These are phyloP conservation scores for Microbotryomycetes sp. DNA, from an alignment of 1,284 basidiomycete genomes.

Conservation along the genomic window DNA sequence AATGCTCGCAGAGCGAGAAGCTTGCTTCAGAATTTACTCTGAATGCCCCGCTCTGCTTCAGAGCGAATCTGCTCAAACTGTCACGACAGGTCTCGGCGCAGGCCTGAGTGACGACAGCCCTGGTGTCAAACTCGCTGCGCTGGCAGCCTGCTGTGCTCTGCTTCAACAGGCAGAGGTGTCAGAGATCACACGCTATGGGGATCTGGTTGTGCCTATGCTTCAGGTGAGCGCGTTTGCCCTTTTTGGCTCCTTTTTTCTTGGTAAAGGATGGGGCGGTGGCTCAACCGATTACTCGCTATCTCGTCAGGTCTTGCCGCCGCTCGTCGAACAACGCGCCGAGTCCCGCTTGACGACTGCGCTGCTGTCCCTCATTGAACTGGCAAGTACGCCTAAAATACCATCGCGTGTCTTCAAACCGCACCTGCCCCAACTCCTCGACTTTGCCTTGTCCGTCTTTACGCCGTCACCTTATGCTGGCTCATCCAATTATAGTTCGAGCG, in stretches of 20 bases:
- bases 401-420: constrained; percentile 9
- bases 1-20: neutral
- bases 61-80: neutral
- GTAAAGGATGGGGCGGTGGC: too few relatives aligned
- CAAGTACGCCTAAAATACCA: constrained; percentile 3
- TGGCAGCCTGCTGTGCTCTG: neutral
- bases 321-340: neutral
- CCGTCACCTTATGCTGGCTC: neutral
- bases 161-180: neutral
- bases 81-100: neutral
- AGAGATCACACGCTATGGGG: neutral
- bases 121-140: constrained; percentile 1
- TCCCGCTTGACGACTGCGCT: constrained; percentile 1
- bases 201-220: constrained; percentile 2
- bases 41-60: constrained; percentile 10
- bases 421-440: neutral
- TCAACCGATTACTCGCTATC: too few relatives aligned
- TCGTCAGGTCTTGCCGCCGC: constrained; percentile 7
- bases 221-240: neutral
- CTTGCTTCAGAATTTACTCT: constrained; percentile 6
- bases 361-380: constrained; percentile 6
- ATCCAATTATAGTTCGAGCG: neutral
- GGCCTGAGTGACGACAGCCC: constrained; percentile 1
- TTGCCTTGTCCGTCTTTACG: constrained; percentile 1
- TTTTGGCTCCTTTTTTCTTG: too few relatives aligned